Evolutionary conservation across 345 rosid genomes (phyloP), one percentile per base, ranked within the genome.

Genomic region (Aquilaria sinensis): DNA sequence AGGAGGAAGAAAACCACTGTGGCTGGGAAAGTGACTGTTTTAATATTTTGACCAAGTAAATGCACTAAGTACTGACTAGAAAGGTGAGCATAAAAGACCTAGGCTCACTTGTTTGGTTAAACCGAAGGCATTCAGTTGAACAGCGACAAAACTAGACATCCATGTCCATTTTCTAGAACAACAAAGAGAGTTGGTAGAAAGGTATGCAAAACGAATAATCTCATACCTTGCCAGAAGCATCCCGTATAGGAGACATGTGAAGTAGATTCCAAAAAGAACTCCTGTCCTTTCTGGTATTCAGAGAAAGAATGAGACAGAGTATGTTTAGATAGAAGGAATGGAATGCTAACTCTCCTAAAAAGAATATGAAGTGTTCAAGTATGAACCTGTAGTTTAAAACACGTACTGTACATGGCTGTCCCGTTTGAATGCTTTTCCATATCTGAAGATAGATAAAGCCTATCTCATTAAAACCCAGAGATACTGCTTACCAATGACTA

Each of bases 201-300:
- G 61, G 66, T 54, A 46, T 50, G 62, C 56, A 52, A 16, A 47
- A 52, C 47, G 32, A 33, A 34, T 23, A 14, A 16, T 51, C 68
- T 15, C 64, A 52, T 86, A 93, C 97, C 99, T 94, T 94, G 70
- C 99, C 99, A 52, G 88, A 81, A 65, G 99, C 97, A 78, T 85
- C 84, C 58, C 96, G 92, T 70, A 94, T 76, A 4, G 97, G 99
- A 34, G 99, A 86, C 59, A 90, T 77, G 79, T 94, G 96, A 57
- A 94, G 97, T 72, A 78, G 80, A 78, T 86, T 90, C 99, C 96
- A 90, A 71, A 94, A 94, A 9, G 82, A 62, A 70, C 84, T 86
- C 68, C 75, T 75, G 47, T 94, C 87, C 80, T 85, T 94, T 83
- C 99, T 94, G 88, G 61, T 62, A 66, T 56, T 51, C 55, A 61